A percentile compares a stretch with the other conserved stretches of the same genome.
Conservation (phyloP, 768 basidiomycete species). For the Boletus sp. region DNA sequence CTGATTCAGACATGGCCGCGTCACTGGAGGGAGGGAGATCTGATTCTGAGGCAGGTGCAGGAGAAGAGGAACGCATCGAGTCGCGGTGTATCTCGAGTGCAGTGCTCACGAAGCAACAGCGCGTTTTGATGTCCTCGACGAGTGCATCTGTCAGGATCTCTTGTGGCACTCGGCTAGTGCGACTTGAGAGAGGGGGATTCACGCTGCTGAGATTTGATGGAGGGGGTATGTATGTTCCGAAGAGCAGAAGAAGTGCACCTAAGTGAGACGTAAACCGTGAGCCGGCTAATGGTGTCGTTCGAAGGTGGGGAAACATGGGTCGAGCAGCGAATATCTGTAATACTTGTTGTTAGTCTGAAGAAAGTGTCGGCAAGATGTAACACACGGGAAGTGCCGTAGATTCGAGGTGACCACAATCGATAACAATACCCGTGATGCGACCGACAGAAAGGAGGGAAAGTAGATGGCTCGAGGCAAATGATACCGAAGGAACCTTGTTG, state of each 20-base stretch:
- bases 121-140: slow-evolving; percentile 88
- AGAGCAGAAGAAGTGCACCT: slow-evolving; percentile 75
- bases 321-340: slow-evolving; percentile 84
- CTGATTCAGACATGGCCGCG: slow-evolving; percentile 63
- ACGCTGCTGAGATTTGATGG: slow-evolving; percentile 65
- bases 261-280: slow-evolving; percentile 75
- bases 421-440: slow-evolving; percentile 87
- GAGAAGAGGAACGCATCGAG: slow-evolving; percentile 34
- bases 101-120: slow-evolving; percentile 84
- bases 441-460: slow-evolving; percentile 85
- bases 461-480: slow-evolving; percentile 87
- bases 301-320: slow-evolving; percentile 79
- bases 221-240: slow-evolving; percentile 83
- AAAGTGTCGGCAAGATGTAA: slow-evolving; percentile 1
- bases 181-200: slow-evolving; percentile 61
- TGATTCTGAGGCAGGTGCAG: slow-evolving; percentile 33
- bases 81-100: slow-evolving; percentile 42
- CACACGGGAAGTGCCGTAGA: slow-evolving; percentile 84
- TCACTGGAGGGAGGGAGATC: slow-evolving; percentile 52
- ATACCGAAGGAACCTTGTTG: slow-evolving; percentile 84
- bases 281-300: slow-evolving; percentile 89
- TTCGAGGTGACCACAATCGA: slow-evolving; percentile 92
- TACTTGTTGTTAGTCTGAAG: slow-evolving; percentile 1
- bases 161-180: slow-evolving; percentile 67
- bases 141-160: slow-evolving; percentile 77